Evolutionary conservation across 1,139 yeast genomes (phyloP), one percentile per base, ranked within the genome.

Genomic region (Pneumocystis oryctolagi): DNA sequence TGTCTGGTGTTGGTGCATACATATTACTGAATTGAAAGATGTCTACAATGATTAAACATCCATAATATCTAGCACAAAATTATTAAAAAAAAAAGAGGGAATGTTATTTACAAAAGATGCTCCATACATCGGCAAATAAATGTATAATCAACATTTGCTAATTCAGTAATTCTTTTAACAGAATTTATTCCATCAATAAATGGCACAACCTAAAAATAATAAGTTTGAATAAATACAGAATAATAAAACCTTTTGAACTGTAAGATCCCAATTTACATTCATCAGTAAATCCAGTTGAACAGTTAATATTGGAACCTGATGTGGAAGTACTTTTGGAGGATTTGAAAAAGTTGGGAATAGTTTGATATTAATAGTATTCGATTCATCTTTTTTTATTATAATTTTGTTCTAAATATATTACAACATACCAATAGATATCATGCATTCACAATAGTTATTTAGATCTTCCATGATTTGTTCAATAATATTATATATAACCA

Each of bases 241-340:
- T n/a, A 32, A 18, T 28, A 47, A n/a, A 40, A 64, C 58, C 68
- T 86, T 85, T 58, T 89, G 78, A 94, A 92, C 86, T 1, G 97
- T 92, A 0, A 97, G 97, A 71, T 92, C 98, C 97, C 98, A 92
- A 69, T 87, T 87, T 5, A 86, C 86, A 73, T 92, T 98, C 40
- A 88, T 84, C 67, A 92, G 77, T 47, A 82, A 77, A 55, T 79
- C 79, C 34, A 69, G 63, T 14, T 66, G 68, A 1, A 90, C 95
- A 0, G 92, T 85, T 4, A 95, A 82, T 2, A 89, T 82, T 0
- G 98, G 98, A 0, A 92, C 98, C 71, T 92, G 96, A 69, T 80
- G 77, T 47, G 89, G 68, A 71, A 82, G 75, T 69, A 88, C 76
- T 62, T 82, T 82, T 0, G 89, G 87, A 0, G 97, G 97, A 1